Percentiles rank a stretch among this genome's conserved stretches.
phyloP scores from a whole-genome alignment of 2,329 filamentous ascomycete species.

The Paracoccidioides lutzii region DNA sequence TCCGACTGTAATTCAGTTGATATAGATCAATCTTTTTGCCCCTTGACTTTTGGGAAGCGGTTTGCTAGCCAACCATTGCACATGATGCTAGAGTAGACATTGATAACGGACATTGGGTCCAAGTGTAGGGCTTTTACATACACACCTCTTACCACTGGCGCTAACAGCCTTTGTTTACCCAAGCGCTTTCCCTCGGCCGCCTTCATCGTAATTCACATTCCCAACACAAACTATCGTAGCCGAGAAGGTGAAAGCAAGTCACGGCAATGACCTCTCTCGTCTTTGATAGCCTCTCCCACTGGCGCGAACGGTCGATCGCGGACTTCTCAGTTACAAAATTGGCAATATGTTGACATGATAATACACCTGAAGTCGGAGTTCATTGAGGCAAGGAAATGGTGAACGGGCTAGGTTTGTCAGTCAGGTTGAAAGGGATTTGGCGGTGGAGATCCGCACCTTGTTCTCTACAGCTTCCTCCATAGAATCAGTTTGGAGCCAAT shows the following conservation, averaged over 20 bases:
- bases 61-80: not conserved
- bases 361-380: not conserved
- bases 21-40: constrained; percentile 1
- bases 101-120: not conserved
- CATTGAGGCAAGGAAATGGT: not conserved
- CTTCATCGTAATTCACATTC: not conserved
- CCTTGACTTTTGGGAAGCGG: not conserved
- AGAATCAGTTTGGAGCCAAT: not conserved
- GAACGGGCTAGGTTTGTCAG: not conserved
- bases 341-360: not conserved
- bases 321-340: constrained; percentile 1
- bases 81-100: constrained; percentile 1
- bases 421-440: not conserved
- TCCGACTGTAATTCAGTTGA: constrained; percentile 1
- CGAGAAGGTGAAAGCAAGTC: constrained; percentile 1
- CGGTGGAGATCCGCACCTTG: not conserved
- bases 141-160: not conserved
- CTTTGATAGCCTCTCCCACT: not conserved
- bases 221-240: not conserved
- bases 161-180: not conserved
- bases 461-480: not conserved
- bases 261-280: not conserved
- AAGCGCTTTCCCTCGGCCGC: not conserved
- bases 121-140: not conserved
- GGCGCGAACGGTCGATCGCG: not conserved